These are phyloP conservation scores for Chrysopogon serrulatus DNA, from an alignment of 176 grass and related monocot genomes.

Conservation along the genomic window DNA sequence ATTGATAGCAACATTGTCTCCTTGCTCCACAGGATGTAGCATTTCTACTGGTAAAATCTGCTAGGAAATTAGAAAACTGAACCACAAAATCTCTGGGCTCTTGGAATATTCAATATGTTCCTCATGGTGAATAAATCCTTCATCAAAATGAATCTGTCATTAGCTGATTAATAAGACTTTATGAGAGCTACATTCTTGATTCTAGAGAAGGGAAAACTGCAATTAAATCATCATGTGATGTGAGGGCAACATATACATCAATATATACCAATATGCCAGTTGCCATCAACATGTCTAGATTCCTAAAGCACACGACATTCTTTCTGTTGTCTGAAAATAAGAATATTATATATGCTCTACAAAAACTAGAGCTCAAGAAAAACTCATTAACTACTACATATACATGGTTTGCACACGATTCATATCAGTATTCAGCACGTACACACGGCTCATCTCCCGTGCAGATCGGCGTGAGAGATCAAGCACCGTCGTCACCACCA, in stretches of 20 bases:
- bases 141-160: background rate
- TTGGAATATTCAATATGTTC: background rate
- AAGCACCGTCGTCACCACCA: background rate
- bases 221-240: background rate
- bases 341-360: conserved; percentile 2
- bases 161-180: background rate
- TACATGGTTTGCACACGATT: background rate
- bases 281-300: background rate
- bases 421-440: background rate
- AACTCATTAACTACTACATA: background rate
- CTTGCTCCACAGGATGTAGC: background rate
- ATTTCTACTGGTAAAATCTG: background rate
- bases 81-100: background rate
- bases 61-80: background rate
- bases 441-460: background rate
- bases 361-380: conserved; percentile 9
- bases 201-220: background rate
- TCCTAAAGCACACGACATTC: background rate
- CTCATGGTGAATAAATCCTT: background rate
- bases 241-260: background rate
- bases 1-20: background rate
- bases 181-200: background rate
- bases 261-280: background rate
- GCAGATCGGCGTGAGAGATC: background rate
- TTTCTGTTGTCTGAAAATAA: background rate